These are phyloP conservation scores for Penicillium sp. DNA, from an alignment of 2,329 filamentous ascomycete genomes.

Conservation along the genomic window DNA sequence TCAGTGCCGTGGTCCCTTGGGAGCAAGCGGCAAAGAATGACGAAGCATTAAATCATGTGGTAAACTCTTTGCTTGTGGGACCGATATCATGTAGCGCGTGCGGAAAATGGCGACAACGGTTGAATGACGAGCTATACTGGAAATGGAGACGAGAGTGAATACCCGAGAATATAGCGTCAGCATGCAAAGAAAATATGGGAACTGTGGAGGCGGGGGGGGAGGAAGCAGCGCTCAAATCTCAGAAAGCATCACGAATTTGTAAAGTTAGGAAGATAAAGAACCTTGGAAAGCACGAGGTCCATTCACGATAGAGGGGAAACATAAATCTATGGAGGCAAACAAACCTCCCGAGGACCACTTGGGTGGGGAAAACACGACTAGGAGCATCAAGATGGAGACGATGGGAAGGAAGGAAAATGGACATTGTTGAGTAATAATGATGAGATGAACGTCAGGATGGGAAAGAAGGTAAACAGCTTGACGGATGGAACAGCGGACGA, in stretches of 20 bases:
- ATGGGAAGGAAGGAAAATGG: no score
- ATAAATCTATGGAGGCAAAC: background rate
- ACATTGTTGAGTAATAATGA: no score
- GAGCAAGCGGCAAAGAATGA: background rate
- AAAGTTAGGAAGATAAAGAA: background rate
- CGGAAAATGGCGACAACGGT: background rate
- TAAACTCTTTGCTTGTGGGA: background rate
- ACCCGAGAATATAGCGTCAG: background rate
- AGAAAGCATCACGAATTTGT: no score
- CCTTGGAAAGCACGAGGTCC: background rate
- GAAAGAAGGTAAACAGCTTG: background rate
- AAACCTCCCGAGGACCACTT: background rate
- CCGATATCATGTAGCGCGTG: background rate
- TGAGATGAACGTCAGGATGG: background rate
- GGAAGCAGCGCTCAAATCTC: background rate
- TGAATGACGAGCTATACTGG: background rate
- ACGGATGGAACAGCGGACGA: background rate
- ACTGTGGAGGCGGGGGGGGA: no score
- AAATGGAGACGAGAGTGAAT: background rate
- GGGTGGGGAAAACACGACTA: background rate
- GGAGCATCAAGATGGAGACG: background rate
- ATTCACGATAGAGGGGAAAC: background rate
- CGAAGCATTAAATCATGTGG: background rate
- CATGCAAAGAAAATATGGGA: background rate
- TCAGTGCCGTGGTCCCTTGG: background rate